These are phyloP conservation scores for Cornus florida DNA, from an alignment of 148 eudicot species.

Conservation along the genomic window DNA sequence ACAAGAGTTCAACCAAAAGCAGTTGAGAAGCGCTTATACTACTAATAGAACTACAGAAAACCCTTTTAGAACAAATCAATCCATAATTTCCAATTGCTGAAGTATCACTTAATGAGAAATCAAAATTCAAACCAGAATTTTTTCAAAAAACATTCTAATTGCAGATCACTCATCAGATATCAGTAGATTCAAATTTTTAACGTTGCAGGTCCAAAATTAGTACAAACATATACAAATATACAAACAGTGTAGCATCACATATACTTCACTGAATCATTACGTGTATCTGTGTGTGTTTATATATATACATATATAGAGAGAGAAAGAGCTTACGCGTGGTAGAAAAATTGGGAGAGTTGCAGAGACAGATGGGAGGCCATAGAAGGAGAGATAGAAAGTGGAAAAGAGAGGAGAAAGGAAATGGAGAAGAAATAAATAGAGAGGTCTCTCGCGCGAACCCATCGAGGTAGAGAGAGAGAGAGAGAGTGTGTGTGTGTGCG, in stretches of 20 bases:
- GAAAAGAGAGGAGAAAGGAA: constrained; percentile 17
- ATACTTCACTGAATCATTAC: background rate
- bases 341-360: constrained; percentile 1
- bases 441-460: constrained; percentile 18
- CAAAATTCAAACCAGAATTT: background rate
- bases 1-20: background rate
- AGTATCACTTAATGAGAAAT: too few species aligned
- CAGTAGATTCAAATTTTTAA: background rate
- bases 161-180: background rate
- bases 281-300: background rate
- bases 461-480: constrained; percentile 19
- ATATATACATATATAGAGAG: background rate
- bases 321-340: constrained; percentile 23
- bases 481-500: background rate
- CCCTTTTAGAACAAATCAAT: too few species aligned
- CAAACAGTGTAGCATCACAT: background rate
- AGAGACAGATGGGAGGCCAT: constrained; percentile 37
- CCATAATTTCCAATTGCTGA: too few species aligned
- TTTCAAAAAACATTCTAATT: background rate
- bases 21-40: background rate
- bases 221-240: too few species aligned
- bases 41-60: background rate
- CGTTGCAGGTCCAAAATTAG: background rate
- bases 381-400: background rate
- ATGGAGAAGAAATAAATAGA: constrained; percentile 9